Base-by-base conservation (phyloP, 192 early-diverging fungal species). In the Coemansia sp. region DNA sequence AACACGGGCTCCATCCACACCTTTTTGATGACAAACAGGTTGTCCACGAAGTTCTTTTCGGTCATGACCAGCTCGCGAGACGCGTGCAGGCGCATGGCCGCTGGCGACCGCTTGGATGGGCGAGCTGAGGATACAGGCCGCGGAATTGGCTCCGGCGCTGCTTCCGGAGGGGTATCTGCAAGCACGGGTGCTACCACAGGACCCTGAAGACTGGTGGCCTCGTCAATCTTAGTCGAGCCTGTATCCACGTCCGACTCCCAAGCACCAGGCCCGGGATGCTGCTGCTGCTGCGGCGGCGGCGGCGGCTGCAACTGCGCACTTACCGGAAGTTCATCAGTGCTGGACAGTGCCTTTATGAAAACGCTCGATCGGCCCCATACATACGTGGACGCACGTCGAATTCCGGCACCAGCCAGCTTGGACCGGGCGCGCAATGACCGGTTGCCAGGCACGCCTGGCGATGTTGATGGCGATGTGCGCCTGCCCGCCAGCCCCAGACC, bases 1-100 rank as follows among this genome's bases (percentile, higher is more conserved):
- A 75, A 75, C 38, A 75, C 72, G 0, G 72, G 72, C 53, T 68
- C 65, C 72, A 75, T 75, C 71, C 71, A 75, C n/a, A 75, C 71
- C 54, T 75, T 75, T 61, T 75, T 75, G 34, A 75, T 65, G 41
- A 75, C 66, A 61, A 75, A 75, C 42, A 75, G 40, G 39, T 75
- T 68, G 66, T 75, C 72, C 12, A 75, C 72, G 61, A 75, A 75
- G 62, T 75, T 75, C 40, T 75, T 75, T 34, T 75, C 72, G 2
- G 72, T 75, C 61, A 68, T 75, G 29, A 75, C 72, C 31, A 75
- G 62, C 53, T 75, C 72, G 31, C 72, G 61, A 8, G 62, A 61
- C 6, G 72, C 65, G 30, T 75, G 72, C 23, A 69, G 43, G 30
- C 72, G 72, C 72, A 75, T 75, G 5, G 60, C 72, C 1, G 65